phyloP scores from a whole-genome alignment of 768 basidiomycete genomes.

The Solioccasus polychromus region DNA sequence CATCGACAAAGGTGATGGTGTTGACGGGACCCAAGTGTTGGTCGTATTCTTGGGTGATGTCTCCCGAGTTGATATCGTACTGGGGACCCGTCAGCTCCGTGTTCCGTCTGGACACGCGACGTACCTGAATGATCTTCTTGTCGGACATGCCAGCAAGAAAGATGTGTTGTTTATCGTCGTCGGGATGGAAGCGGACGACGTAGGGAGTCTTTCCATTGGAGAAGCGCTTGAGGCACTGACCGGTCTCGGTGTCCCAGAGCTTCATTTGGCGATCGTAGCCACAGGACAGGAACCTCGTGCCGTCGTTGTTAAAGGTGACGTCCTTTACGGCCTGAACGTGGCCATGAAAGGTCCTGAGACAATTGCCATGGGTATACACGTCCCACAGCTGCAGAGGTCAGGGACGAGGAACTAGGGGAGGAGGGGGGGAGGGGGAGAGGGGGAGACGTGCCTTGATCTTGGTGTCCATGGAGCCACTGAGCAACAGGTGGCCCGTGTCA shows the following conservation, averaged over 20 bases:
- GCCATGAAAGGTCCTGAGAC: slow-evolving; percentile 94
- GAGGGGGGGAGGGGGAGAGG: neutral
- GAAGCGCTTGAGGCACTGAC: slow-evolving; percentile 95
- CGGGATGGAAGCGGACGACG: slow-evolving; percentile 93
- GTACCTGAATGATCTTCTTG: slow-evolving; percentile 97
- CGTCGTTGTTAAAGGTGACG: slow-evolving; percentile 92
- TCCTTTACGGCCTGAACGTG: slow-evolving; percentile 97
- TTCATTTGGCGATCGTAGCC: slow-evolving; percentile 98
- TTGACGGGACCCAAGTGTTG: slow-evolving; percentile 98
- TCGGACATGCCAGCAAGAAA: slow-evolving; percentile 99
- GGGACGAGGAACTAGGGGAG: neutral
- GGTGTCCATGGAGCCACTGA: slow-evolving; percentile 97
- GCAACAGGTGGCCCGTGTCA: slow-evolving; percentile 84
- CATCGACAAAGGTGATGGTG: slow-evolving; percentile 98
- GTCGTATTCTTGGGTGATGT: slow-evolving; percentile 98
- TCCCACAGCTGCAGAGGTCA: slow-evolving; percentile 82
- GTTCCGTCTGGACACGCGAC: slow-evolving; percentile 13
- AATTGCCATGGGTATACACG: slow-evolving; percentile 94
- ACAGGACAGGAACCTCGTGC: slow-evolving; percentile 84
- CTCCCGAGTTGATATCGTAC: slow-evolving; percentile 95
- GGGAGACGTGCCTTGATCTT: slow-evolving; percentile 79
- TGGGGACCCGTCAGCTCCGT: slow-evolving; percentile 29
- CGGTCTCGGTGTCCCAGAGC: slow-evolving; percentile 99
- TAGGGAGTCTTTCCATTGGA: slow-evolving; percentile 98
- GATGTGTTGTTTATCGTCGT: slow-evolving; percentile 91